Evolutionary conservation across 2,329 filamentous ascomycete genomes (phyloP).

Genomic region (Ceratocystis alfenasii): DNA sequence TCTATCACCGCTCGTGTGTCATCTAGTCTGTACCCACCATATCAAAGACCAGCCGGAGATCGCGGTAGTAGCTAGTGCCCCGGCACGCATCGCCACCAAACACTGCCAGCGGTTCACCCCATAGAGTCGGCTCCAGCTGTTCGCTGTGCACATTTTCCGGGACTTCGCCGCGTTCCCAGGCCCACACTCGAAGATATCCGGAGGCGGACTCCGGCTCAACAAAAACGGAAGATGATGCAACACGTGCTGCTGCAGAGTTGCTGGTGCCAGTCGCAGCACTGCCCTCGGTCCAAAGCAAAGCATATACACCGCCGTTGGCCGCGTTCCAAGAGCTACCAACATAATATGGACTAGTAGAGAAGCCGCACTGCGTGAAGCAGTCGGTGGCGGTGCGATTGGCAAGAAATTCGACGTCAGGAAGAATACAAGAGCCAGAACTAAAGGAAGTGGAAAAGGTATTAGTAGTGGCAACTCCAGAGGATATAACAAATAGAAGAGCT

Average conservation of each 20-base stretch:
- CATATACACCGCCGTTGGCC: slow-evolving; percentile 55
- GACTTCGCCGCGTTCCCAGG: slow-evolving; percentile 55
- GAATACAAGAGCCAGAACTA: slow-evolving; percentile 4
- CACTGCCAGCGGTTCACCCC: slow-evolving; percentile 56
- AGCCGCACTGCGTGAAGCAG: slow-evolving; percentile 16
- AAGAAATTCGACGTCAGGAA: not conserved
- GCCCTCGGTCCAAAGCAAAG: slow-evolving; percentile 55
- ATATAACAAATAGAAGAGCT: not conserved
- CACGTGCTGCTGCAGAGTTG: not conserved
- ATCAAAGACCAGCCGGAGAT: slow-evolving; percentile 62
- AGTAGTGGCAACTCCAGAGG: not conserved
- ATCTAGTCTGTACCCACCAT: slow-evolving; percentile 33
- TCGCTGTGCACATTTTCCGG: slow-evolving; percentile 51
- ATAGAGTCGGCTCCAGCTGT: slow-evolving; percentile 49
- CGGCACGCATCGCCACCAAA: slow-evolving; percentile 57
- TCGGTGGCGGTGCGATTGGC: slow-evolving; percentile 5
- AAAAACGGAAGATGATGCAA: not conserved
- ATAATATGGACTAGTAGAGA: slow-evolving; percentile 27
- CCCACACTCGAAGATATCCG: slow-evolving; percentile 45
- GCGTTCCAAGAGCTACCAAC: slow-evolving; percentile 58
- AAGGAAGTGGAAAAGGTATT: not conserved
- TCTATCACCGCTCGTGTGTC: not conserved
- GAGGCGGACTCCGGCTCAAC: not conserved
- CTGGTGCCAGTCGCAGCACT: slow-evolving; percentile 39
- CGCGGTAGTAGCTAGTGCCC: slow-evolving; percentile 51